Evolutionary conservation across 2,329 filamentous ascomycete species (phyloP), one percentile per base, ranked within the genome.

Genomic region (Stromatinia cepivora): DNA sequence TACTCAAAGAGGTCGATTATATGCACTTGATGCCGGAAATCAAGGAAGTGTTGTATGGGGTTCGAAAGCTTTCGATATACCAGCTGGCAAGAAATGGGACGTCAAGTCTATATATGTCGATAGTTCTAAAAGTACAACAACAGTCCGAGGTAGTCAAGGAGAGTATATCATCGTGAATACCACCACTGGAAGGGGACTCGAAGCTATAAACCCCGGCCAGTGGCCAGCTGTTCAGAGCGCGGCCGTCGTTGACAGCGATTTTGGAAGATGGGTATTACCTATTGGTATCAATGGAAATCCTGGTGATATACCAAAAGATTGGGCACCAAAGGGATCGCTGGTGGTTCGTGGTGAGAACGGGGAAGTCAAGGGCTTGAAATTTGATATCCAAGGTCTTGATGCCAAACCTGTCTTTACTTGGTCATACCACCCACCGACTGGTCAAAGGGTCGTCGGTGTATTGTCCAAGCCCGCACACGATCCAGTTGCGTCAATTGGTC

Each of bases 401-500:
- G 78, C 82, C 8, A 76, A 79, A 28, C 81, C 83, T 71, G 76
- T 87, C 72, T 79, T 85, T 78, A 76, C 86, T 0, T 99, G 95
- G 95, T 87, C 85, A 42, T 93, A 98, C 75, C 80, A 86, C 34
- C 86, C 92, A 11, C 84, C 87, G 0, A 76, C 83, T 1, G 88
- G 87, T 15, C 87, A 96, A 78, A 87, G 84, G 70, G 88, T 98
- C 67, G 82, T 90, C 9, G 82, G 85, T 57, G 84, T 95, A 52
- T 89, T 89, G 3, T 85, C 89, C 25, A 86, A 90, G 61, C 89
- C 92, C 13, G 78, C 86, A 3, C 90, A 94, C 73, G 94, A 99
- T 75, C 93, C 93, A 0, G 89, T 98, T 61, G 94, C 95, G 4
- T 98, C 95, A 0, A 97, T 99, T 75, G 95, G 95, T 13, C 93